Evolutionary conservation across 345 rosid species (phyloP).

Genomic region (Aurinia saxatilis): DNA sequence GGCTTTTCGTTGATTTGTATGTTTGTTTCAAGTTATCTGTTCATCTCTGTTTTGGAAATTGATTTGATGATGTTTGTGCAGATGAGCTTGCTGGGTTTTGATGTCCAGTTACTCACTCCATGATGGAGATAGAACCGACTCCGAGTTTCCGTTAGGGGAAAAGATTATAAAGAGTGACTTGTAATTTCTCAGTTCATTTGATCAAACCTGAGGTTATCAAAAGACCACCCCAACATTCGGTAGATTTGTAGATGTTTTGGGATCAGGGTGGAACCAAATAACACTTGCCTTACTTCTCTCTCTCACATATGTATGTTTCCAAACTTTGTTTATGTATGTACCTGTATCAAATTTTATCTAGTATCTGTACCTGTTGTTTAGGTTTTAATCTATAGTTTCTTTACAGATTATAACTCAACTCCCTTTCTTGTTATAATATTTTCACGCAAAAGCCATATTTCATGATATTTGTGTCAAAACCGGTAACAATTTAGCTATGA

Average conservation of each 20-base stretch:
- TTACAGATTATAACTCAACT: not conserved
- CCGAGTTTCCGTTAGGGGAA: not conserved
- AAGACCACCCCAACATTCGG: slow-evolving; percentile 11
- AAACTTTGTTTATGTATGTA: slow-evolving; percentile 23
- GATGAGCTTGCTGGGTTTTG: slow-evolving; percentile 17
- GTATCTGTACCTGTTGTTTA: not conserved
- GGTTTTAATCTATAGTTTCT: too few species aligned
- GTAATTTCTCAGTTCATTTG: not conserved
- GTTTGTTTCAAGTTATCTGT: not conserved
- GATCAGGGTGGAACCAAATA: not conserved
- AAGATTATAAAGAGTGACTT: not conserved
- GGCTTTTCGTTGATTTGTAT: not conserved
- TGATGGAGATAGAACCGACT: slow-evolving; percentile 20
- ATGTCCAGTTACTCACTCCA: slow-evolving; percentile 21
- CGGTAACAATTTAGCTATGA: not conserved
- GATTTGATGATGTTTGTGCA: slow-evolving; percentile 10
- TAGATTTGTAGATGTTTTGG: slow-evolving; percentile 18
- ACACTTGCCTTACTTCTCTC: too few species aligned
- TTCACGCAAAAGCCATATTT: too few species aligned
- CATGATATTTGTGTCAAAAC: too few species aligned
- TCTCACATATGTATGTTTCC: not conserved
- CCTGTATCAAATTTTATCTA: not conserved
- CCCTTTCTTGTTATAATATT: too few species aligned
- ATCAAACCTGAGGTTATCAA: slow-evolving; percentile 3
- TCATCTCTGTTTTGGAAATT: not conserved